Evolutionary conservation across 345 rosid species (phyloP).

Genomic region (Salix brachista): DNA sequence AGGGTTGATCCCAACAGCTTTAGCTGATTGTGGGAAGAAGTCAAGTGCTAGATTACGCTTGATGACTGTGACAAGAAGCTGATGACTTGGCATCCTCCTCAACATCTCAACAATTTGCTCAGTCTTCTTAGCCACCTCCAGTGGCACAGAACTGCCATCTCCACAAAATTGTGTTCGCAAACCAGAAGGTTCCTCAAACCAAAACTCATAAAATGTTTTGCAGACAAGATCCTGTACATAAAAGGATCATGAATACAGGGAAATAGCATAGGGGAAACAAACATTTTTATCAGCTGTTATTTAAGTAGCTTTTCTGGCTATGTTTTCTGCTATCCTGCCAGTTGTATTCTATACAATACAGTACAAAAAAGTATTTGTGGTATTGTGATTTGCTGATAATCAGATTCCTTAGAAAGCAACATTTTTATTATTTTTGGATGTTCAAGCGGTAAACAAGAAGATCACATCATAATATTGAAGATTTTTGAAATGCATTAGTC

Average conservation of each 20-base stretch:
- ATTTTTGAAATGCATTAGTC: too few relatives aligned
- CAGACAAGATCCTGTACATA: conserved; percentile 82
- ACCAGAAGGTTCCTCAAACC: conserved; percentile 95
- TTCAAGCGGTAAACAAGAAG: too few relatives aligned
- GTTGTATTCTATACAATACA: too few relatives aligned
- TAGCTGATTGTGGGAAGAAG: conserved; percentile 87
- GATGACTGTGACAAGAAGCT: conserved; percentile 78
- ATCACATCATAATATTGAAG: too few relatives aligned
- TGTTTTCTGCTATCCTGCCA: too few relatives aligned
- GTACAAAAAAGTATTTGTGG: too few relatives aligned
- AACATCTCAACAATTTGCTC: conserved; percentile 93
- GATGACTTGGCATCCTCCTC: conserved; percentile 74
- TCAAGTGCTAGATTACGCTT: conserved; percentile 92
- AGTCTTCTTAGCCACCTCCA: conserved; percentile 84
- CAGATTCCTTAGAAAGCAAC: too few relatives aligned
- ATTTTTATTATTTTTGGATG: too few relatives aligned
- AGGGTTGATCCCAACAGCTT: conserved; percentile 95
- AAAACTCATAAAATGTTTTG: conserved; percentile 96
- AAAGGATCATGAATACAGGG: conserved; percentile 9
- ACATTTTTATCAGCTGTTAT: background rate
- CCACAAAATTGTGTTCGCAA: conserved; percentile 58
- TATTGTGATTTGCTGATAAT: too few relatives aligned
- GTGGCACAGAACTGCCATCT: conserved; percentile 85
- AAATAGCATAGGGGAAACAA: background rate
- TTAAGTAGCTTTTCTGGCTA: too few relatives aligned